phyloP scores from a whole-genome alignment of 2,329 filamentous ascomycete species.

The Colletotrichum sp. region DNA sequence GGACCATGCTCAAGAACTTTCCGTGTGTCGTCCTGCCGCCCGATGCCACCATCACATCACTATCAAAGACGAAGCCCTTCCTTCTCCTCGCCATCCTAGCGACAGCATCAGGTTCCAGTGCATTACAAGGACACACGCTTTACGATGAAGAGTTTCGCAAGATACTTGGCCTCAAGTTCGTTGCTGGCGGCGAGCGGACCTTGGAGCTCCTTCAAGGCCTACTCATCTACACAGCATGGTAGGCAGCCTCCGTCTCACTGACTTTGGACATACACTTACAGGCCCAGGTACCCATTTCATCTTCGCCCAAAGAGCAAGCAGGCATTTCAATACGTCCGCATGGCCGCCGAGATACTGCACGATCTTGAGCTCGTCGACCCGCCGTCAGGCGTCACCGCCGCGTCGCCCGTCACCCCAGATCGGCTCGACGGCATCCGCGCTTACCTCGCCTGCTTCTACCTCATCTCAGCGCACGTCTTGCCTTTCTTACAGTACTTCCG shows the following conservation, averaged over 20 bases:
- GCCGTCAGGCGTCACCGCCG: constrained; percentile 24
- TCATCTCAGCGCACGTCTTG: constrained; percentile 43
- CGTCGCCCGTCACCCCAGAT: constrained; percentile 24
- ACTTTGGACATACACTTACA: neutral
- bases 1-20: constrained; percentile 45
- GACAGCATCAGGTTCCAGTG: constrained; percentile 50
- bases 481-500: constrained; percentile 13
- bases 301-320: constrained; percentile 57
- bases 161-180: constrained; percentile 59
- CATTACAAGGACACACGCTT: constrained; percentile 55
- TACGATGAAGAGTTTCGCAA: constrained; percentile 66
- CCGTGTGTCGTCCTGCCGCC: constrained; percentile 48
- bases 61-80: constrained; percentile 55
- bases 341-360: constrained; percentile 54
- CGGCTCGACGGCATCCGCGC: constrained; percentile 49
- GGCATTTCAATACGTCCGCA: constrained; percentile 54
- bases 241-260: constrained; percentile 14
- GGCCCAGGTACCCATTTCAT: constrained; percentile 58
- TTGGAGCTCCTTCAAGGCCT: constrained; percentile 63
- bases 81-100: constrained; percentile 60
- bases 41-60: constrained; percentile 44
- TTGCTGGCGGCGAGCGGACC: constrained; percentile 61
- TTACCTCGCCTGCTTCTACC: constrained; percentile 51
- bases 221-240: constrained; percentile 64
- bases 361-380: constrained; percentile 56